Base-by-base conservation (phyloP, 306 rosid species). In the Quercus mongolica region DNA sequence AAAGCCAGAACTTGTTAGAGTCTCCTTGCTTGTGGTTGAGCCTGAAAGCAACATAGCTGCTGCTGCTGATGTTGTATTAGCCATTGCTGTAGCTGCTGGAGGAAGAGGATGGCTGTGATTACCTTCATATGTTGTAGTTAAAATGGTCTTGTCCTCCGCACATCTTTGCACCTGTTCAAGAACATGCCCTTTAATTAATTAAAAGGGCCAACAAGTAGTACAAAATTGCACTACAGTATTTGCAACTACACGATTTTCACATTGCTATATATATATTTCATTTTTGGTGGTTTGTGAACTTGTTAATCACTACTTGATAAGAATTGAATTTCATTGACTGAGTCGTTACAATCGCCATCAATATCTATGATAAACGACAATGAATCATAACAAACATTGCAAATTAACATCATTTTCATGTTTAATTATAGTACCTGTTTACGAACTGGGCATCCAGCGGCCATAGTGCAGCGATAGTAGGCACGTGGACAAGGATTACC, bases 401-500 rank as follows among this genome's bases (percentile, higher is more conserved):
- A 49, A 49, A 49, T 13, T 13, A 41, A 41, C 11, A 41, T 8
- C 12, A 8, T 38, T 38, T 6, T 2, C 46, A 41, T 41, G 46
- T 41, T 41, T 33, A 31, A 31, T 31, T 38, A 38, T 1, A 8
- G 46, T 8, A 84, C 93, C 89, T 90, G 89, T 49, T 85, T 88
- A 28, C 89, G 89, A 4, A 91, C 94, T 1, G 92, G 90, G 69
- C 97, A 91, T 30, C 85, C 90, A 2, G 49, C 79, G 5, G 87
- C 87, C 92, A 91, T 88, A n/a, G 91, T 88, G 83, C 97, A 91
- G 74, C 92, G 92, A 75, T 86, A 91, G 74, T 91, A 91, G 23
- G 91, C 93, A 46, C 97, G 90, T 31, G 97, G 97, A 56, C 89
- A 86, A n/a, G 94, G 94, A 76, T 88, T 91, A 63, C 90, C 91